Evolutionary conservation across 192 early-diverging fungal genomes (phyloP), one percentile per base, ranked within the genome.

Genomic region (Funneliformis geosporum): DNA sequence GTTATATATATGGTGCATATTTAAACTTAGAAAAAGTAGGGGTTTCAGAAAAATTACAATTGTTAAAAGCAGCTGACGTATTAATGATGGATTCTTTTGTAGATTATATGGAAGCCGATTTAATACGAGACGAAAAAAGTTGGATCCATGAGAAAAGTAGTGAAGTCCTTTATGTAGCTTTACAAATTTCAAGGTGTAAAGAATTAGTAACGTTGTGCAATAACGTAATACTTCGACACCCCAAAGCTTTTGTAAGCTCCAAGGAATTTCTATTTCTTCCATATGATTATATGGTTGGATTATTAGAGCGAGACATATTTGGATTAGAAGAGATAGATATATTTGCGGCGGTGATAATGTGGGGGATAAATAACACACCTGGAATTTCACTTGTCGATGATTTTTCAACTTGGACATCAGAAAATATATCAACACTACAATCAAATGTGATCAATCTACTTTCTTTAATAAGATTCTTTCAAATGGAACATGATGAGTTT

Each of bases 61-160:
- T 69, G n/a, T 40, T 69, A 69, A 69, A 69, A 42, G 39, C 67
- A 69, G 67, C 67, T 23, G 67, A 69, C 39, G 39, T 69, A 42
- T 69, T 69, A 69, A 69, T 69, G 33, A 69, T 69, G 67, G 67
- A 69, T 69, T 33, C 67, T 42, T 69, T 69, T 69, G 67, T 69
- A 42, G 67, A 69, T 69, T 69, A 69, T 43, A 39, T 69, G 39
- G 67, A 69, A 42, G 21, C 33, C 21, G 39, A 69, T 69, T 69
- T 69, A 42, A 69, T 69, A n/a, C 28, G 21, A 40, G n/a, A 33
- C 9, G 67, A 69, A 40, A 69, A 42, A 43, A 21, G 18, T 42
- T 69, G 67, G 67, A 18, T 42, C 3, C 42, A 69, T 9, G 67
- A 69, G 16, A 38, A 69, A 69, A 42, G 38, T 42, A 69, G 67